Conservation (phyloP, 2,329 filamentous ascomycete genomes). For the Dothideomycetidae sp. region DNA sequence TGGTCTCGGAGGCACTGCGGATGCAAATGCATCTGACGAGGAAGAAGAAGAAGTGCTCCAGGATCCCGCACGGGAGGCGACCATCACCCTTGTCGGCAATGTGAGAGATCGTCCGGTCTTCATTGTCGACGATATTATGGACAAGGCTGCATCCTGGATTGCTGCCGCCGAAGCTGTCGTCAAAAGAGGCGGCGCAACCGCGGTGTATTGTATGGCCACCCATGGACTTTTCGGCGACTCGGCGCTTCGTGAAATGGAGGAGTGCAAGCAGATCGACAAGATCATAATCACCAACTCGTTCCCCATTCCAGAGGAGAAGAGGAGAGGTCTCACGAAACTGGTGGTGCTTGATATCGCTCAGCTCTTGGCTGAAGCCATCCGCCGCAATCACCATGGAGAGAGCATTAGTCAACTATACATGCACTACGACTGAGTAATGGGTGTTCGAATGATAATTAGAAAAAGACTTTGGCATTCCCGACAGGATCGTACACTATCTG, state of each 20-base stretch:
- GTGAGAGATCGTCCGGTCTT: constrained; percentile 79
- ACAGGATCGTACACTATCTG: too few species aligned
- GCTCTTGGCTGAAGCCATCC: constrained; percentile 79
- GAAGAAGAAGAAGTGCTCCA: constrained; percentile 86
- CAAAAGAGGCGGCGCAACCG: constrained; percentile 79
- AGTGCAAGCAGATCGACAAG: constrained; percentile 82
- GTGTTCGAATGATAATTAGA: too few species aligned
- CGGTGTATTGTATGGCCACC: constrained; percentile 94
- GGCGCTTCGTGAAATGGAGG: constrained; percentile 76
- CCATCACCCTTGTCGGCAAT: constrained; percentile 94
- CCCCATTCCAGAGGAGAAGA: constrained; percentile 65
- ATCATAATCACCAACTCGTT: constrained; percentile 97
- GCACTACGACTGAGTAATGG: constrained; percentile 25
- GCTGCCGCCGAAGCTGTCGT: constrained; percentile 93
- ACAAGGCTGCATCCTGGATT: constrained; percentile 94
- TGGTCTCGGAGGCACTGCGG: constrained; percentile 68
- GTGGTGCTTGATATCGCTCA: constrained; percentile 80
- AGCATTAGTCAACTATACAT: constrained; percentile 45
- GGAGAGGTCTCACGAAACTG: constrained; percentile 62
- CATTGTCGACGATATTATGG: constrained; percentile 98
- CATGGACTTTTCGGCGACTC: constrained; percentile 89
- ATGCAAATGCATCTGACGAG: constrained; percentile 69
- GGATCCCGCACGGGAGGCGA: constrained; percentile 72
- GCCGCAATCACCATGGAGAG: constrained; percentile 93
- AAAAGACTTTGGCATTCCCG: too few species aligned